A percentile compares a stretch with the other conserved stretches of the same genome.
phyloP scores from a whole-genome alignment of 768 basidiomycete genomes.

The Podaxis carcinomalis region DNA sequence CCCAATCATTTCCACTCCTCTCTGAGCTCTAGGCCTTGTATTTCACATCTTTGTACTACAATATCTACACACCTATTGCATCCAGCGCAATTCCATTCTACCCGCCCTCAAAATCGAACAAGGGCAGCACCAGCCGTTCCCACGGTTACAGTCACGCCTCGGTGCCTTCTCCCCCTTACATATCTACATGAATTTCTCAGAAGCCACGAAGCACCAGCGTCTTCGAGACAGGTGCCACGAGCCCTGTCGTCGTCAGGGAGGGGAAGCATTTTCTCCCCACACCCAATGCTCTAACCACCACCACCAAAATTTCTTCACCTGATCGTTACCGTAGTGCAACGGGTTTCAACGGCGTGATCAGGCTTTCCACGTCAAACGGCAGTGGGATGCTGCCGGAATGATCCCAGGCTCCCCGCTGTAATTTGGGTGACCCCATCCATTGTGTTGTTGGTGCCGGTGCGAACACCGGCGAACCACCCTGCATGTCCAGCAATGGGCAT shows the following conservation, averaged over 20 bases:
- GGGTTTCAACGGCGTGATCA: conserved; percentile 44
- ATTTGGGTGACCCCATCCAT: conserved; percentile 7
- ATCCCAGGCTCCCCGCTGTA: conserved; percentile 54
- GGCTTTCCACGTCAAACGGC: conserved; percentile 39
- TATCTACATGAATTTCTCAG: background rate
- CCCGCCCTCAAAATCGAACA: background rate
- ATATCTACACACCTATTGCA: background rate
- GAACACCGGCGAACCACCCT: conserved; percentile 2
- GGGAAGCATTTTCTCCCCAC: background rate
- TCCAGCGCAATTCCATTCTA: background rate
- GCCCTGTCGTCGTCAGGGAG: background rate
- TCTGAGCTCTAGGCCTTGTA: background rate
- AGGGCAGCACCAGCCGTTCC: background rate
- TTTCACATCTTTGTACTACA: background rate
- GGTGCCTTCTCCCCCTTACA: background rate
- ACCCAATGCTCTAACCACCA: background rate
- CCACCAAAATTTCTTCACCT: background rate
- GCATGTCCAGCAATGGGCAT: background rate
- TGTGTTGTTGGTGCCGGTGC: conserved; percentile 18
- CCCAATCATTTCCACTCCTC: background rate
- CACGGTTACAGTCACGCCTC: conserved; percentile 10
- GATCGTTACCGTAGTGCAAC: conserved; percentile 29
- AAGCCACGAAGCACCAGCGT: background rate
- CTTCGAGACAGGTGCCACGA: background rate
- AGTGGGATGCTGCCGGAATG: conserved; percentile 42